Conservation (phyloP, 1,284 basidiomycete species). For the Trichosporon ovoides region DNA sequence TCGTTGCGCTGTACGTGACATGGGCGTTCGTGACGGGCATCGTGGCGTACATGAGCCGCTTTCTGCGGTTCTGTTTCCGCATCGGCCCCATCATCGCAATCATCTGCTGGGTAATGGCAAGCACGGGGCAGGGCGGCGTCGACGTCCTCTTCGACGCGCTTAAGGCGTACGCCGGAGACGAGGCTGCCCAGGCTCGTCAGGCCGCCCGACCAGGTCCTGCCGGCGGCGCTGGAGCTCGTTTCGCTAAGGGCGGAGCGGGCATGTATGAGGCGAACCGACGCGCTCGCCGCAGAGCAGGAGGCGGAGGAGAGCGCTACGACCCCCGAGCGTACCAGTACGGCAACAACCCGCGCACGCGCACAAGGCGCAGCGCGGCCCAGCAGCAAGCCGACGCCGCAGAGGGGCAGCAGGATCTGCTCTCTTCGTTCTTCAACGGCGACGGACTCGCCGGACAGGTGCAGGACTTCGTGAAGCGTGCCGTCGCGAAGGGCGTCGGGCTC, state of each 20-base stretch:
- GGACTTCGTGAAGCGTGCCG: constrained; percentile 35
- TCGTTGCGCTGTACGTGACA: constrained; percentile 40
- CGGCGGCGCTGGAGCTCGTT: too few relatives aligned
- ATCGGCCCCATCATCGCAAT: constrained; percentile 40
- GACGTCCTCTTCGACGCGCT: constrained; percentile 35
- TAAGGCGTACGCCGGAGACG: constrained; percentile 35
- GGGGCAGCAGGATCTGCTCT: constrained; percentile 9
- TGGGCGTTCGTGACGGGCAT: constrained; percentile 33
- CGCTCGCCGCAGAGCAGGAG: background rate
- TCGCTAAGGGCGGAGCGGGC: background rate
- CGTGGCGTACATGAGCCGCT: constrained; percentile 35
- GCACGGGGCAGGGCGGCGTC: constrained; percentile 40
- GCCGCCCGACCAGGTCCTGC: background rate
- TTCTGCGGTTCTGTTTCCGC: constrained; percentile 37
- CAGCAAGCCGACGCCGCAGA: background rate
- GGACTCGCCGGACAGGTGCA: constrained; percentile 29
- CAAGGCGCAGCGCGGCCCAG: background rate
- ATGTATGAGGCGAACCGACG: background rate
- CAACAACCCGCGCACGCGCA: constrained; percentile 8
- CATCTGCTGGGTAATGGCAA: constrained; percentile 41
- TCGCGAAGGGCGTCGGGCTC: constrained; percentile 33
- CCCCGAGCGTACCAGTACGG: background rate
- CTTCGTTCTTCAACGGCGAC: constrained; percentile 15
- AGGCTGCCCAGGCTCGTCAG: background rate
- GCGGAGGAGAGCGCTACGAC: background rate